A percentile compares a stretch with the other conserved stretches of the same genome.
phyloP scores from a whole-genome alignment of 106 monocot species.

The Dioscorea zingiberensis region DNA sequence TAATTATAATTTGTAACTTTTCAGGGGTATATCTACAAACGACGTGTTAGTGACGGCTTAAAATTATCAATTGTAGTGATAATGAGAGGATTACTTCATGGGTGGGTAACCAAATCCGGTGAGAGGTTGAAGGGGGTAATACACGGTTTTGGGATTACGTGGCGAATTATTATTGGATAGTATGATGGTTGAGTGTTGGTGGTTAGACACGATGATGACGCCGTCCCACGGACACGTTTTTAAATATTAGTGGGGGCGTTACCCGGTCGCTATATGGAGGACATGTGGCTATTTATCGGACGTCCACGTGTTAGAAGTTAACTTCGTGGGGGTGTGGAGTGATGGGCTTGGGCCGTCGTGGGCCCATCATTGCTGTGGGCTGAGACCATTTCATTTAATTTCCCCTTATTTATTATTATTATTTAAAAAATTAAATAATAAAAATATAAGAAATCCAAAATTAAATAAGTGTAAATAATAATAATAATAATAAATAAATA shows the following conservation, averaged over 20 bases:
- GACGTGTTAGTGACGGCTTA: background rate
- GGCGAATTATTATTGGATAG: background rate
- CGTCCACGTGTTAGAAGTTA: too few relatives aligned
- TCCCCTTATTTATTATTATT: too few relatives aligned
- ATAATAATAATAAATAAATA: too few relatives aligned
- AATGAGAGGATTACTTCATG: conserved; percentile 1
- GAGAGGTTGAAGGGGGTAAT: background rate
- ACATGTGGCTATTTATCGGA: background rate
- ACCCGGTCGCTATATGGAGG: background rate
- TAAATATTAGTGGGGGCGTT: background rate
- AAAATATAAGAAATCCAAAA: too few relatives aligned
- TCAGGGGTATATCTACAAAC: background rate
- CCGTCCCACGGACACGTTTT: background rate
- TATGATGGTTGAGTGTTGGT: background rate
- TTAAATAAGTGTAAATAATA: too few relatives aligned
- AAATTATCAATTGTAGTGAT: background rate
- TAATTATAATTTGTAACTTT: too few relatives aligned
- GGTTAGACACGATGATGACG: background rate
- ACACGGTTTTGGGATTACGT: background rate
- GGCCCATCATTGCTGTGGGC: background rate
- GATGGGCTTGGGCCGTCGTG: background rate
- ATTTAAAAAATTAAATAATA: too few relatives aligned
- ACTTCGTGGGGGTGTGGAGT: background rate
- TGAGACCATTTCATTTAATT: too few relatives aligned
- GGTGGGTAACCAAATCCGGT: background rate